phyloP scores from a whole-genome alignment of 129 eudicot genomes.

The Ambrosia trifida region DNA sequence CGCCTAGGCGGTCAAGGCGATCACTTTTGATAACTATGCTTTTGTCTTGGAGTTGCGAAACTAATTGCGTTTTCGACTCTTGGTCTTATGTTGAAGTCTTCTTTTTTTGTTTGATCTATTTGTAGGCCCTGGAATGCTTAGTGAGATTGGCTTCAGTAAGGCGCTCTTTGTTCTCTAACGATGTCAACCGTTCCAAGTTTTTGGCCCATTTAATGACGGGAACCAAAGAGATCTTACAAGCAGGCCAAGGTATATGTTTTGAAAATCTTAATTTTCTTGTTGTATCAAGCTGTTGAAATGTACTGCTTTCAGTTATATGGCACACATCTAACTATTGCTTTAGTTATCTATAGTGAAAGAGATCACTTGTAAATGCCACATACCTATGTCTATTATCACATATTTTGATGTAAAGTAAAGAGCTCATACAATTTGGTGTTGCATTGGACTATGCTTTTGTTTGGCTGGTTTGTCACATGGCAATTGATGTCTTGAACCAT shows the following conservation, averaged over 20 bases:
- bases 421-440: constrained; percentile 1
- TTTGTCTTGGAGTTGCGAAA: not conserved
- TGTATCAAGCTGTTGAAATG: not conserved
- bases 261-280: not conserved
- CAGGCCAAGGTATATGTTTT: constrained; percentile 73
- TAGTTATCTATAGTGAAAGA: constrained; percentile 1
- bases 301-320: not conserved
- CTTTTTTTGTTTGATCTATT: not conserved
- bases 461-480: not conserved
- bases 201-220: constrained; percentile 94
- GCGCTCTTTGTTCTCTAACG: constrained; percentile 87
- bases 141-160: constrained; percentile 95
- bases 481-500: constrained; percentile 2
- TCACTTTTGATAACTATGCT: no score
- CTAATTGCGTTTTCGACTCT: not conserved
- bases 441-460: not conserved
- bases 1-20: no score
- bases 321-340: no score
- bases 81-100: constrained; percentile 9
- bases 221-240: constrained; percentile 85
- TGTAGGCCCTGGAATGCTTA: constrained; percentile 92
- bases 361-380: not conserved
- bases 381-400: not conserved
- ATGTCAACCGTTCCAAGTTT: constrained; percentile 77
- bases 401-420: not conserved